Percentiles rank a stretch among this genome's conserved stretches.
Evolutionary conservation across 2,329 filamentous ascomycete species (phyloP).

Genomic region (Colletotrichum sidae): DNA sequence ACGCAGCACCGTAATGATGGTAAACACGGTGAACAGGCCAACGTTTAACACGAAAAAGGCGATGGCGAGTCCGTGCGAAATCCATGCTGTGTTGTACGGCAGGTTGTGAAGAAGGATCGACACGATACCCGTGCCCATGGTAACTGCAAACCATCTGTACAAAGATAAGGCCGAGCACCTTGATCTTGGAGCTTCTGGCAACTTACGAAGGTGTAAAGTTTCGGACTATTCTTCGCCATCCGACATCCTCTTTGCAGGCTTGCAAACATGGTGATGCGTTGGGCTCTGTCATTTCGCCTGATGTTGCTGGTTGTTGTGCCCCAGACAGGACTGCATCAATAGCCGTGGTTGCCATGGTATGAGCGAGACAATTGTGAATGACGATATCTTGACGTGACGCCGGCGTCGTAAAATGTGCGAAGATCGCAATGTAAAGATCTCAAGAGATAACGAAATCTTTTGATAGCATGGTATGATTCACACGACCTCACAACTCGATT

Average conservation of each 20-base stretch:
- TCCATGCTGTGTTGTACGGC: slow-evolving; percentile 68
- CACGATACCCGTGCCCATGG: slow-evolving; percentile 77
- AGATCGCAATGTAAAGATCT: too few relatives aligned
- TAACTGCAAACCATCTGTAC: slow-evolving; percentile 67
- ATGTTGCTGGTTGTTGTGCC: neutral
- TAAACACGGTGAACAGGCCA: slow-evolving; percentile 66
- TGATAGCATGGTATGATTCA: neutral
- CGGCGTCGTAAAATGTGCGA: too few relatives aligned
- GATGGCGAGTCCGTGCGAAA: slow-evolving; percentile 57
- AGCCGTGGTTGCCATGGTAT: slow-evolving; percentile 7
- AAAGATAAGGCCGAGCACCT: neutral
- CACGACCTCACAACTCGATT: neutral
- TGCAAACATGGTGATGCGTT: neutral
- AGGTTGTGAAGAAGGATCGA: slow-evolving; percentile 71
- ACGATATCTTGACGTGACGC: too few relatives aligned
- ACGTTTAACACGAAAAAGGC: slow-evolving; percentile 71
- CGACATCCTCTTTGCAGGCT: slow-evolving; percentile 49
- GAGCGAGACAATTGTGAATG: too few relatives aligned
- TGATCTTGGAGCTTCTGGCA: neutral
- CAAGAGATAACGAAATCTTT: neutral
- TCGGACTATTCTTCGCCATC: slow-evolving; percentile 59
- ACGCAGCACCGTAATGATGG: slow-evolving; percentile 65
- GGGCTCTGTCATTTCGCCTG: too few relatives aligned
- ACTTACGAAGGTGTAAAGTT: slow-evolving; percentile 68
- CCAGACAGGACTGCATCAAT: neutral